Evolutionary conservation across 1,284 basidiomycete species (phyloP).

Genomic region (Irpex rosettiformis): DNA sequence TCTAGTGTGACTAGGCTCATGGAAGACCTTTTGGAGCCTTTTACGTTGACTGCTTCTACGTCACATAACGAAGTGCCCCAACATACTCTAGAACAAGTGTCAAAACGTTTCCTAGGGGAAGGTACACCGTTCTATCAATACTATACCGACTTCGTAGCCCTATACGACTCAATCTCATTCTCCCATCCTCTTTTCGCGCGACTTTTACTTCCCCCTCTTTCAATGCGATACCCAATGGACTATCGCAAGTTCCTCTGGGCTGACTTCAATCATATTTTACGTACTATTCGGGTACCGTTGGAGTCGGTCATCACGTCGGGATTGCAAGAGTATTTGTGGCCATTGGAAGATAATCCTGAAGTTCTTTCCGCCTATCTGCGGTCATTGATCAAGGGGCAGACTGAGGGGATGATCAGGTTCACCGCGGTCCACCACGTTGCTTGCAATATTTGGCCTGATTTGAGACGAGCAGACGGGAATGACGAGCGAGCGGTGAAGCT

Average conservation of each 20-base stretch:
- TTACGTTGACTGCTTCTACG: conserved; percentile 33
- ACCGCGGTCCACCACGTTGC: conserved; percentile 83
- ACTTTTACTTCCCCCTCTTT: conserved; percentile 74
- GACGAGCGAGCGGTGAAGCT: conserved; percentile 48
- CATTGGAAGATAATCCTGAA: conserved; percentile 64
- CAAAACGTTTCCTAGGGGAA: conserved; percentile 59
- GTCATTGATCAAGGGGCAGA: conserved; percentile 40
- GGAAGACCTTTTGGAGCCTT: conserved; percentile 55
- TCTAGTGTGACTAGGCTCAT: conserved; percentile 55
- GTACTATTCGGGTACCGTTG: conserved; percentile 49
- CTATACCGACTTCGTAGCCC: conserved; percentile 86
- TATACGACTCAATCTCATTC: conserved; percentile 92
- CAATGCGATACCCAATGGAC: conserved; percentile 77
- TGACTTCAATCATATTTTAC: conserved; percentile 65
- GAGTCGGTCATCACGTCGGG: conserved; percentile 45
- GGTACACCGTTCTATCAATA: conserved; percentile 88
- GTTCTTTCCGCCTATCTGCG: conserved; percentile 63
- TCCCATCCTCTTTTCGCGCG: conserved; percentile 75
- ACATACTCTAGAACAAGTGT: conserved; percentile 51
- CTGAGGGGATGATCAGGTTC: conserved; percentile 62
- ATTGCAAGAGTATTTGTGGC: conserved; percentile 65
- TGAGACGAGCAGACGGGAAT: conserved; percentile 23
- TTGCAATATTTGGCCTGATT: conserved; percentile 70
- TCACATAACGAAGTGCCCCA: conserved; percentile 29
- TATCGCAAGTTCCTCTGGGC: conserved; percentile 86